phyloP scores from a whole-genome alignment of 2,329 filamentous ascomycete genomes.

The Aspergillus transmontanensis region DNA sequence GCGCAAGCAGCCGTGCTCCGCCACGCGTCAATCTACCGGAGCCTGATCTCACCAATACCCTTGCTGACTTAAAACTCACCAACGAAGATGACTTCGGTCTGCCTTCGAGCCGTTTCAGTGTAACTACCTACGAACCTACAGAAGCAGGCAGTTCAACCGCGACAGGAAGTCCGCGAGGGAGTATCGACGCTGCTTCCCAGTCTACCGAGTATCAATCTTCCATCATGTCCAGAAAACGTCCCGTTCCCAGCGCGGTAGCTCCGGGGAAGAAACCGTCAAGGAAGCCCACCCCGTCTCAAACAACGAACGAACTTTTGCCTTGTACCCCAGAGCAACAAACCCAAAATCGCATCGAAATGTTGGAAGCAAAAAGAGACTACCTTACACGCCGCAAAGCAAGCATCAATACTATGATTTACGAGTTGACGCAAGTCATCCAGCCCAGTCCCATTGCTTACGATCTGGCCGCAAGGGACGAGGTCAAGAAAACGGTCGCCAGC shows the following conservation, averaged over 20 bases:
- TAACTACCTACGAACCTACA: constrained; percentile 63
- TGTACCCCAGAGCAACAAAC: constrained; percentile 63
- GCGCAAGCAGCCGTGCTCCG: constrained; percentile 18
- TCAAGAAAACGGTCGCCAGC: constrained; percentile 66
- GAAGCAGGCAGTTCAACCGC: constrained; percentile 43
- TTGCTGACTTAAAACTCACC: constrained; percentile 42
- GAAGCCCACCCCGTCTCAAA: constrained; percentile 47
- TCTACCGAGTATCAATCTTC: constrained; percentile 35
- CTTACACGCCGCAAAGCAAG: constrained; percentile 70
- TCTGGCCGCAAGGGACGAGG: constrained; percentile 60
- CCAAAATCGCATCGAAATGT: constrained; percentile 65
- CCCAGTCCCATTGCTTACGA: constrained; percentile 67
- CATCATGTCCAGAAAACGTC: constrained; percentile 46
- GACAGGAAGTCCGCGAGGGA: constrained; percentile 41
- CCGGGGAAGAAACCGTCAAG: constrained; percentile 39
- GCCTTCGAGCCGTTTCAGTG: constrained; percentile 64
- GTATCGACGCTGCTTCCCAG: constrained; percentile 33
- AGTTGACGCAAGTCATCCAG: constrained; percentile 78
- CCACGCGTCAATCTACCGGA: constrained; percentile 26
- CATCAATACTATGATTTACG: constrained; percentile 70
- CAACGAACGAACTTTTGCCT: constrained; percentile 60
- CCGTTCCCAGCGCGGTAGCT: constrained; percentile 34
- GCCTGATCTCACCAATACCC: constrained; percentile 35
- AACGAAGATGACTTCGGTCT: constrained; percentile 42
- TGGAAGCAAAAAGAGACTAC: constrained; percentile 67